Evolutionary conservation across 2,329 filamentous ascomycete species (phyloP).

Genomic region (Teratosphaeriaceae sp.): DNA sequence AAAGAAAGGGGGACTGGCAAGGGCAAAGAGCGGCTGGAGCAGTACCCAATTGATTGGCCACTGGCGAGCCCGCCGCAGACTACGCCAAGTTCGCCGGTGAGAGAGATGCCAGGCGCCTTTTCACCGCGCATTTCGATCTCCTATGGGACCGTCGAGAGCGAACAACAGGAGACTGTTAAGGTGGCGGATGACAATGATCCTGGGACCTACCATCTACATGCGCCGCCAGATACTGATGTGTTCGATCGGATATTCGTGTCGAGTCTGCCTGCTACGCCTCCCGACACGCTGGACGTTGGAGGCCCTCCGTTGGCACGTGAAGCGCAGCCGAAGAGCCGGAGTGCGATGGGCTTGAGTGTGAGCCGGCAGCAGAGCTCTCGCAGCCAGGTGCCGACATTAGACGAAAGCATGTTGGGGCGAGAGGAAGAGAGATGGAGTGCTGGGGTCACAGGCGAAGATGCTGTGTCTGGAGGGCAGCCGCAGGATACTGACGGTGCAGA

Average conservation of each 20-base stretch:
- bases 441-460: not conserved
- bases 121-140: not conserved
- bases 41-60: slow-evolving; percentile 21
- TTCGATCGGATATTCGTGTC: slow-evolving; percentile 29
- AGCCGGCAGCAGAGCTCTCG: not conserved
- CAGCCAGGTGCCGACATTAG: slow-evolving; percentile 2
- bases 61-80: slow-evolving; percentile 10
- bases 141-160: not conserved
- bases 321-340: not conserved
- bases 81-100: slow-evolving; percentile 6
- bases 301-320: not conserved
- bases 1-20: not conserved
- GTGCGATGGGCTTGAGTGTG: not conserved
- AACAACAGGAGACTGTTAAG: no score
- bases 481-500: no score
- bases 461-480: no score
- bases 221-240: slow-evolving; percentile 21
- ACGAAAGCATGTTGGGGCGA: slow-evolving; percentile 1
- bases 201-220: slow-evolving; percentile 14
- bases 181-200: slow-evolving; percentile 8
- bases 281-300: not conserved
- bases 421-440: not conserved
- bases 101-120: slow-evolving; percentile 1
- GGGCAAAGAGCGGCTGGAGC: not conserved
- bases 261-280: slow-evolving; percentile 17